phyloP scores from a whole-genome alignment of 305 asterid species.

The Solanum hybrid region DNA sequence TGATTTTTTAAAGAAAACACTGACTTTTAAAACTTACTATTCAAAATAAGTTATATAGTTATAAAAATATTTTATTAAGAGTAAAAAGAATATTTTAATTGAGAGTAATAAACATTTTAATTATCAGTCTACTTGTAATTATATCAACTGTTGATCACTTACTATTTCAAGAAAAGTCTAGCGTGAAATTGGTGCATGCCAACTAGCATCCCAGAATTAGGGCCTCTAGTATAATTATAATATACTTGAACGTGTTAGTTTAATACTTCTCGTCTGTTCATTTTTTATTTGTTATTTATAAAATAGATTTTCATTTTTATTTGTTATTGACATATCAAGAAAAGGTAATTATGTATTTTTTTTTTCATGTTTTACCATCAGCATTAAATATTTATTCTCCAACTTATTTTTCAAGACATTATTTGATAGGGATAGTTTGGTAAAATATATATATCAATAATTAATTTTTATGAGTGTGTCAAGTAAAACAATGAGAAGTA shows the following conservation, averaged over 20 bases:
- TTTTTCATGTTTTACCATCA: too few species aligned
- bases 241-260: not conserved
- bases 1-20: not conserved
- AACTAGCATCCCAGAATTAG: not conserved
- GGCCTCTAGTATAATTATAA: not conserved
- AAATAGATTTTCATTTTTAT: too few species aligned
- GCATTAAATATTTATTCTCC: too few species aligned
- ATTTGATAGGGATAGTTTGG: rapidly evolving
- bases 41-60: not conserved
- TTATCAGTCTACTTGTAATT: not conserved
- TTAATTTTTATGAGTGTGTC: rapidly evolving
- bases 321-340: too few species aligned
- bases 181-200: not conserved
- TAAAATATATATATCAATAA: too few species aligned
- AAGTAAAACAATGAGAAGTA: not conserved
- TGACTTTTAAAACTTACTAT: not conserved
- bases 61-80: not conserved
- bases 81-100: too few species aligned
- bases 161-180: not conserved
- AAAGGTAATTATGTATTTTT: too few species aligned
- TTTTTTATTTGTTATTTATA: too few species aligned
- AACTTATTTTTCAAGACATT: too few species aligned
- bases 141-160: not conserved
- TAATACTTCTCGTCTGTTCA: not conserved
- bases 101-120: not conserved